Percentiles rank a stretch among this genome's conserved stretches.
Conservation (phyloP, 2,329 filamentous ascomycete genomes). For the Colletotrichum sp. region DNA sequence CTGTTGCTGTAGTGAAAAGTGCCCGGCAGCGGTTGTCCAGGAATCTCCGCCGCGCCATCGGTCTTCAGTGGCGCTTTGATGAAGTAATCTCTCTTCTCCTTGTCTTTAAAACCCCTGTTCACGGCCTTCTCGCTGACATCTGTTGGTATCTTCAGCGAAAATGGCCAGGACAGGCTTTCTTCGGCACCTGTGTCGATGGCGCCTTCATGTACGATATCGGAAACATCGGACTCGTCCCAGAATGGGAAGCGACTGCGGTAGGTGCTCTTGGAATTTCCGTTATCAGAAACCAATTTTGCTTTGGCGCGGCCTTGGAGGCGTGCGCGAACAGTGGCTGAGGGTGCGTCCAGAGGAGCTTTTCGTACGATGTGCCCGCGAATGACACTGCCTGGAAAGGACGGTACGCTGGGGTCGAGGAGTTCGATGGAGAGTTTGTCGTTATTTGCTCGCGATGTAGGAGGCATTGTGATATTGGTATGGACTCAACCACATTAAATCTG, state of each 20-base stretch:
- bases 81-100: background rate
- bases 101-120: background rate
- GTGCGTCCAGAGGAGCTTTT: slow-evolving; percentile 20
- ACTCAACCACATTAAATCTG: background rate
- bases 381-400: slow-evolving; percentile 24
- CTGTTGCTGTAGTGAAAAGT: slow-evolving; percentile 4
- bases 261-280: slow-evolving; percentile 1
- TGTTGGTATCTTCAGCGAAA: background rate
- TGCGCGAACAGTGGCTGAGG: slow-evolving; percentile 23
- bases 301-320: slow-evolving; percentile 29
- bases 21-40: slow-evolving; percentile 18
- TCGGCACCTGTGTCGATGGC: background rate
- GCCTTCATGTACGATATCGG: background rate
- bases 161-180: background rate
- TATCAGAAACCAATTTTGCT: slow-evolving; percentile 24
- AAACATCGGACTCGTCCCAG: slow-evolving; percentile 13
- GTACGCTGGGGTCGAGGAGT: background rate
- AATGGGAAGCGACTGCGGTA: slow-evolving; percentile 30
- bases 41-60: background rate
- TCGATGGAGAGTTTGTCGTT: background rate
- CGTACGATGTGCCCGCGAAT: slow-evolving; percentile 30
- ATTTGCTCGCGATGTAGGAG: background rate
- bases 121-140: background rate
- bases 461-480: background rate
- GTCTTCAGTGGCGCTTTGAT: background rate